Base-by-base conservation (phyloP, 257 asterid species). In the Fraxinus anomala region DNA sequence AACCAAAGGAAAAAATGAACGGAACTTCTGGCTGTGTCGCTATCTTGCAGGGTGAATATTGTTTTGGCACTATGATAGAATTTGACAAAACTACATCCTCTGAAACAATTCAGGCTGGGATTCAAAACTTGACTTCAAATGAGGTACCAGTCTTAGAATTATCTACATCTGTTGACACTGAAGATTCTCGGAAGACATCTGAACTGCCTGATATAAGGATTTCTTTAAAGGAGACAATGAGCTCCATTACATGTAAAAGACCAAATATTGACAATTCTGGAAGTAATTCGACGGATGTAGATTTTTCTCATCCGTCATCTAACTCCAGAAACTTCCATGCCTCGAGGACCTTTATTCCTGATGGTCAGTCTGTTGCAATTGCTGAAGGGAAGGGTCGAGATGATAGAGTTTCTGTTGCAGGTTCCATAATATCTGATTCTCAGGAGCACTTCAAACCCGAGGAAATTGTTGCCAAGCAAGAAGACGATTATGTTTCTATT, bases 121-220 rank as follows among this genome's bases (percentile, higher is more conserved):
- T 51, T 28, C 76, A 33, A 69, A 80, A 74, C 74, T 68, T 56
- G 77, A 74, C 30, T 23, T n/a, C 72, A 6, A 69, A 49, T 36
- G 86, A 61, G 70, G 65, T 71, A 39, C 30, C 82, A 7, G 73
- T 69, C 44, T 13, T 28, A 49, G 81, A 54, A 40, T 40, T 76
- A 68, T 81, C 85, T 66, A 84, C 33, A 33, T 40, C 59, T 68
- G 79, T 71, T 71, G 68, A 74, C 28, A 66, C 44, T 13, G 79
- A 80, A 63, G 82, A 73, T 83, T 71, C 74, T 77, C 72, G n/a
- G 39, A 76, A 71, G 79, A 68, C 73, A 70, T 47, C 59, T 82
- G 85, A 83, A 56, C 82, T 74, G 34, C 87, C 80, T 80, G 92
- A 86, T 76, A 77, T 75, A 73, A 26, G 13, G 44, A 83, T 77